Base-by-base conservation (phyloP, 2,329 filamentous ascomycete genomes). In the Fusarium annulatum region DNA sequence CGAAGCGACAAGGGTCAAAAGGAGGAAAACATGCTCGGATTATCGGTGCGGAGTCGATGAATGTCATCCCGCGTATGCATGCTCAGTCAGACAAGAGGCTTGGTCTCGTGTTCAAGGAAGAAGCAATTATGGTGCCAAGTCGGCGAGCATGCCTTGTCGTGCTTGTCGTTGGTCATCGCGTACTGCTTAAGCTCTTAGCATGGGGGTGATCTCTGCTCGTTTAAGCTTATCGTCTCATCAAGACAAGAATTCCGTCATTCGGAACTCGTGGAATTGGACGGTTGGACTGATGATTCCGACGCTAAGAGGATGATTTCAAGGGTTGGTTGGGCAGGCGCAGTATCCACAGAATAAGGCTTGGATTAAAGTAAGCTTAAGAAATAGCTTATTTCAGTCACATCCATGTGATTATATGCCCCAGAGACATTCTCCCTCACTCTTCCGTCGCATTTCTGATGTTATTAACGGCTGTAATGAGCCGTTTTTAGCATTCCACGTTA, bases 321-420 rank as follows among this genome's bases (percentile, higher is more conserved):
- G 60, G 45, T 48, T 53, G 7, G 23, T 28, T 53, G 33, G 49
- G 15, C 3, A 23, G 21, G 30, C 15, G 6, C 19, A 33, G 56
- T 41, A 39, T 23, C 72, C 73, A 71, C 59, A 69, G 23, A 71
- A 69, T 75, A 71, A 57, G 62, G 61, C 64, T 58, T 48, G 14
- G 49, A 51, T 39, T 71, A 61, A 51, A 63, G 60, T 74, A 75
- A 75, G 64, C 72, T 75, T 46, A 21, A 45, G 30, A 33, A 33
- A 33, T 33, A 33, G 30, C 30, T 33, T 73, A 73, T 53, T 52
- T 61, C 49, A 38, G 36, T 26, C 26, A 26, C 34, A 21, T 55
- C 39, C 46, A 62, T 46, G 36, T 52, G 61, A 61, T 21, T 42
- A 19, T n/a, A 34, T 21, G 36, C 21, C 51, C 52, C 9, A 34